Evolutionary conservation across 768 basidiomycete species (phyloP).

Genomic region (Termitomyces sp.): DNA sequence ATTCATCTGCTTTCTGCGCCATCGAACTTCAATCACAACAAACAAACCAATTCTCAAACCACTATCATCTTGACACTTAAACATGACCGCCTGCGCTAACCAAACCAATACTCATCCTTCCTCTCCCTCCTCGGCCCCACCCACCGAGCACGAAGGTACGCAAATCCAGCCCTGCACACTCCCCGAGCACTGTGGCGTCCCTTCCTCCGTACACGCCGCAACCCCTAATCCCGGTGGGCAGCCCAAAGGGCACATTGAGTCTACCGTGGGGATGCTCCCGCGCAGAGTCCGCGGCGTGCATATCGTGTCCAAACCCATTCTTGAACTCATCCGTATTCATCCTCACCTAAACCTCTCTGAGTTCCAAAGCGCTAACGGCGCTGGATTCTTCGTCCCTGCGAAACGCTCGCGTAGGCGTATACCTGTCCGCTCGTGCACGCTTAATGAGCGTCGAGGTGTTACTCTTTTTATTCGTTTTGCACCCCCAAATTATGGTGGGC

Average conservation of each 20-base stretch:
- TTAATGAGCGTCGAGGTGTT: constrained; percentile 9
- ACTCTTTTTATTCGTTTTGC: constrained; percentile 7
- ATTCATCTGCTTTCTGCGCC: not conserved
- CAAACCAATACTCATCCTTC: not conserved
- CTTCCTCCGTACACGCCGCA: not conserved
- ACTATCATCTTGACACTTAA: not conserved
- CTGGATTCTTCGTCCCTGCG: constrained; percentile 2
- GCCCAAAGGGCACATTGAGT: constrained; percentile 8
- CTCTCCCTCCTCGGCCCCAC: no score
- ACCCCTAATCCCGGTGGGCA: constrained; percentile 6
- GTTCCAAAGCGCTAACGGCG: not conserved
- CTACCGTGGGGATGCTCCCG: not conserved
- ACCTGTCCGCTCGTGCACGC: not conserved
- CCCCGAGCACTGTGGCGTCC: constrained; percentile 7
- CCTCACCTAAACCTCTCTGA: not conserved
- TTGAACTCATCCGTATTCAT: not conserved
- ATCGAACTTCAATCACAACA: not conserved
- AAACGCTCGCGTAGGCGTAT: not conserved
- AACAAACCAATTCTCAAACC: constrained; percentile 1
- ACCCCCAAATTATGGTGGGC: constrained; percentile 8
- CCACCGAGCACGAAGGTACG: not conserved
- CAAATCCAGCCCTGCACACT: not conserved
- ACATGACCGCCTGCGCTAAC: not conserved
- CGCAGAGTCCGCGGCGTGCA: not conserved
- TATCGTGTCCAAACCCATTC: not conserved